Evolutionary conservation across 2,329 filamentous ascomycete species (phyloP), one percentile per base, ranked within the genome.

Genomic region (Cercospora sesami): DNA sequence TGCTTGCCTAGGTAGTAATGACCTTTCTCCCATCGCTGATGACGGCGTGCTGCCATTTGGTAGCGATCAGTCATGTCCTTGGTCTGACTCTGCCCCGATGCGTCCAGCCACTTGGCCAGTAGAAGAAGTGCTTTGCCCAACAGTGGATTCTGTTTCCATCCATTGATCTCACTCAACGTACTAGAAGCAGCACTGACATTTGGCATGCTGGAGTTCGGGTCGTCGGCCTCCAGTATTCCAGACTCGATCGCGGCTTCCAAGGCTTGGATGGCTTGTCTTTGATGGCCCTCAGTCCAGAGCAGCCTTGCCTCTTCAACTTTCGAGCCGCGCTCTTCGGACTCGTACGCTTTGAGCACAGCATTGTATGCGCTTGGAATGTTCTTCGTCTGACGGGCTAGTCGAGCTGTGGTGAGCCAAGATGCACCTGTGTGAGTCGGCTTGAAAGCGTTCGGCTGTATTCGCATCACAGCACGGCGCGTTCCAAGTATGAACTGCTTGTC

Each of bases 1-100:
- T 98, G 93, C 58, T 94, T 93, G 5, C 95, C 95, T 9, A 99
- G 86, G 78, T 97, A 97, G 78, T 98, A 99, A 77, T 98, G 94
- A 0, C 93, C 94, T 79, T 97, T 98, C 78, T 99, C 95, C 94
- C 94, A 99, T 62, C 88, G 88, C 5, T 84, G 81, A 70, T 79
- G 82, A 2, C 87, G 89, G 76, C 86, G 89, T n/a, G 91, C 87
- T 1, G 94, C 94, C 72, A 91, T 87, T 70, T 93, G 90, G 75
- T 97, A 99, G 76, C 92, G 92, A 64, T 89, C 86, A 57, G 92
- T 88, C 71, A 98, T 86, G 4, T 91, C 89, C 55, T 88, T 86
- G 4, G 92, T 91, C 75, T 96, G 91, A 1, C 93, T 97, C 78
- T 98, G 94, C 5, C 95, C 95, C n/a, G 94, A 92, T 65, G 87